Conservation (phyloP, 208 protist species). For the Leishmania guyanensis region DNA sequence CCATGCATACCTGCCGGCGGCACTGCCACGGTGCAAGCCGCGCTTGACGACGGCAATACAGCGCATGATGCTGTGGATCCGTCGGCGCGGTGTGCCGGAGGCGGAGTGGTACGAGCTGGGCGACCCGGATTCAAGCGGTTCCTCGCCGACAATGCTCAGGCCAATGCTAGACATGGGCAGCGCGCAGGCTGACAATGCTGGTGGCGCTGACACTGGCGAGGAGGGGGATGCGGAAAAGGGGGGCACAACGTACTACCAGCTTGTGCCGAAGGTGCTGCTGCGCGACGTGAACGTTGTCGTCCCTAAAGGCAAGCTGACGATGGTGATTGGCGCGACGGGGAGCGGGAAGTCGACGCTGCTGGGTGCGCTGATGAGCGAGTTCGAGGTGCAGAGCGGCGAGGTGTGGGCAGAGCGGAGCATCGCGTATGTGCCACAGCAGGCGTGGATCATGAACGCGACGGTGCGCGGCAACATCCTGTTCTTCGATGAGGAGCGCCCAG, state of each 20-base stretch:
- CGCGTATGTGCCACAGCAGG: conserved; percentile 91
- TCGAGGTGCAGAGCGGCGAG: conserved; percentile 40
- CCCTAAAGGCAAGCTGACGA: conserved; percentile 42
- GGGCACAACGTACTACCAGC: conserved; percentile 27
- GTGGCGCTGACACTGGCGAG: neutral
- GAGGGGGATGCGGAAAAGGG: conserved; percentile 14
- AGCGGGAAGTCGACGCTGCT: conserved; percentile 82
- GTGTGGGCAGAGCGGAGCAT: conserved; percentile 47
- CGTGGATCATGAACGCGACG: conserved; percentile 94
- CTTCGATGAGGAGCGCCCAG: conserved; percentile 61
- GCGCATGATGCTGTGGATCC: conserved; percentile 29
- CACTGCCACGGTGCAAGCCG: conserved; percentile 29
- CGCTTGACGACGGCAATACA: conserved; percentile 8
- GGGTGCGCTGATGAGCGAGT: conserved; percentile 41
- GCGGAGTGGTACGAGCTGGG: conserved; percentile 31
- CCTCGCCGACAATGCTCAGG: neutral
- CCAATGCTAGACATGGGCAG: no score
- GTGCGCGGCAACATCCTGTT: conserved; percentile 94
- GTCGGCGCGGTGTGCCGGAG: conserved; percentile 26
- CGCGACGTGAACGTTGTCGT: conserved; percentile 45
- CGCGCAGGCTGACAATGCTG: neutral
- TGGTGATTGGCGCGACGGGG: conserved; percentile 70
- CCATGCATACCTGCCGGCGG: conserved; percentile 27
- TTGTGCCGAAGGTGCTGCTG: conserved; percentile 46
- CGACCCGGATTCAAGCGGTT: neutral